phyloP scores from a whole-genome alignment of 345 rosid genomes.

The Pugionium dolabratum region DNA sequence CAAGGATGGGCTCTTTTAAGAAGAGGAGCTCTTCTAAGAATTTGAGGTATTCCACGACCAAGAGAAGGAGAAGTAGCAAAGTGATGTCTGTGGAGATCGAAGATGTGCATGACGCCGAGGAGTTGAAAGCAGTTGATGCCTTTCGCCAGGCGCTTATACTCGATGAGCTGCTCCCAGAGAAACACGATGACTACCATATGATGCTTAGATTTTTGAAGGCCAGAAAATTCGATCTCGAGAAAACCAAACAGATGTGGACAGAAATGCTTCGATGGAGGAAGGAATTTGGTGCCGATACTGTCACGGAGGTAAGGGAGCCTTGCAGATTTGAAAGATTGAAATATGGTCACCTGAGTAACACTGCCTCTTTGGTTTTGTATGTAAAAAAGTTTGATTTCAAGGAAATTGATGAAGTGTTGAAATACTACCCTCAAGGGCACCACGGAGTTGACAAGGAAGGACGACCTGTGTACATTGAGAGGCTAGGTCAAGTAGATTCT shows the following conservation, averaged over 20 bases:
- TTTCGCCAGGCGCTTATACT: conserved; percentile 65
- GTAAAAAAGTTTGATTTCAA: conserved; percentile 69
- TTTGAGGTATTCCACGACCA: conserved; percentile 61
- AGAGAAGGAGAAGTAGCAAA: conserved; percentile 69
- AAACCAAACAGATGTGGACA: conserved; percentile 86
- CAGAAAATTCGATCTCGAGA: conserved; percentile 78
- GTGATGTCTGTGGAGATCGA: conserved; percentile 64
- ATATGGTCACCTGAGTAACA: too few species aligned
- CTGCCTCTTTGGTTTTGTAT: conserved; percentile 10
- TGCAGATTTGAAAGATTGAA: too few species aligned
- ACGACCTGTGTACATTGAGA: conserved; percentile 77
- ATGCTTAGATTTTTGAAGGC: conserved; percentile 91
- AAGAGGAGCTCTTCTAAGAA: conserved; percentile 61
- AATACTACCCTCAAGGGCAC: conserved; percentile 82
- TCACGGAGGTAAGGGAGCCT: conserved; percentile 52
- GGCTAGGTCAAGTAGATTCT: conserved; percentile 77
- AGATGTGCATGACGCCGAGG: conserved; percentile 58
- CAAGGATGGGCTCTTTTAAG: conserved; percentile 56
- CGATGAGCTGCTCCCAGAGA: conserved; percentile 69
- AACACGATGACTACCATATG: conserved; percentile 82
- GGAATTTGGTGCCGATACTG: conserved; percentile 67
- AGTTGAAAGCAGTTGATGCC: conserved; percentile 69
- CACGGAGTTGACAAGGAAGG: conserved; percentile 91
- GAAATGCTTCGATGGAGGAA: conserved; percentile 89
- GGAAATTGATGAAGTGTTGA: conserved; percentile 59